phyloP scores from a whole-genome alignment of 176 grass and related monocot genomes.

The Avena sativa region DNA sequence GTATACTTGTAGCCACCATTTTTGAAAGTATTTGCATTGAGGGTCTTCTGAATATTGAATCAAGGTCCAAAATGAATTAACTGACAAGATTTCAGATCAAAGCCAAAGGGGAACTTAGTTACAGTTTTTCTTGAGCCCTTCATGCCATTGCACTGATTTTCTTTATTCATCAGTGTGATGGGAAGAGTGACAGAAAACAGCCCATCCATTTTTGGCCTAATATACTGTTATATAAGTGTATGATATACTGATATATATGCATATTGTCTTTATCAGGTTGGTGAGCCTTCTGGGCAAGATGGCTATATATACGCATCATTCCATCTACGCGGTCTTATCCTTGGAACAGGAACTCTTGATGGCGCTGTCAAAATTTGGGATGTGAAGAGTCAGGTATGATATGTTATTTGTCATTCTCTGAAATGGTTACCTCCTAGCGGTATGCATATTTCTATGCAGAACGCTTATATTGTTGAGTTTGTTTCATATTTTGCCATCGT shows the following conservation, averaged over 20 bases:
- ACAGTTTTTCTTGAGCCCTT: not conserved
- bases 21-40: not conserved
- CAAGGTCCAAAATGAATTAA: too few species aligned
- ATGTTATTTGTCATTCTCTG: slow-evolving; percentile 75
- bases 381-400: slow-evolving; percentile 82
- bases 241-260: not conserved
- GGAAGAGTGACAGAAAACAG: too few species aligned
- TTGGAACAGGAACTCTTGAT: slow-evolving; percentile 85
- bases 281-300: slow-evolving; percentile 63
- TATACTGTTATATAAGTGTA: not conserved
- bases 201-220: too few species aligned
- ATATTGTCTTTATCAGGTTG: slow-evolving; percentile 53
- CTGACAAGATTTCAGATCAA: too few species aligned
- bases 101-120: not conserved
- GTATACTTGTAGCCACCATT: not conserved
- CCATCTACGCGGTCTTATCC: slow-evolving; percentile 90
- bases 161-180: too few species aligned
- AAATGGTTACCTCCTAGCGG: slow-evolving; percentile 99
- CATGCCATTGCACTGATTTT: not conserved
- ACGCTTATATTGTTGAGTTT: not conserved
- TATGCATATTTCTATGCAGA: slow-evolving; percentile 36
- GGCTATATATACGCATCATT: slow-evolving; percentile 80
- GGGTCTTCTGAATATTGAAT: too few species aligned
- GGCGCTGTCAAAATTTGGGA: slow-evolving; percentile 93
- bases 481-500: slow-evolving; percentile 35